Evolutionary conservation across 1,139 yeast genomes (phyloP).

Genomic region (Magnusiomyces fungicola): DNA sequence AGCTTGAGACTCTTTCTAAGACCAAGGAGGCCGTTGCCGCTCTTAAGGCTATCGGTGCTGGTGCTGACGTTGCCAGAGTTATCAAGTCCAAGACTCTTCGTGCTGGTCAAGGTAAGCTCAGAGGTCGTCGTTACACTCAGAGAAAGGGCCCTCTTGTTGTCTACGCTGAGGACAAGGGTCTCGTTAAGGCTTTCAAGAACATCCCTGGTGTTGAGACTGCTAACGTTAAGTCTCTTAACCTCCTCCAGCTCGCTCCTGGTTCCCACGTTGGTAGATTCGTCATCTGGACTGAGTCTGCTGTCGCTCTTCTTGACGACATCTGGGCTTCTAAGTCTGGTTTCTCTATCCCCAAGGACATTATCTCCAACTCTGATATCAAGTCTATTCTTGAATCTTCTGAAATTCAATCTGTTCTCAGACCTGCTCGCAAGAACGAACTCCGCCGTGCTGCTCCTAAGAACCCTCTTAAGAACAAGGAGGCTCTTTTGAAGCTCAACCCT

Average conservation of each 20-base stretch:
- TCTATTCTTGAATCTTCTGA: constrained; percentile 98
- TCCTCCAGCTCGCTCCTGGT: constrained; percentile 99
- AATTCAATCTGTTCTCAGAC: constrained; percentile 94
- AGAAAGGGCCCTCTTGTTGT: constrained; percentile 99
- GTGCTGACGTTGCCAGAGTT: constrained; percentile 96
- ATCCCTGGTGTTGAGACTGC: constrained; percentile 99
- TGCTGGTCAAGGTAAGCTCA: constrained; percentile 99
- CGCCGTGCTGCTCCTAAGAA: constrained; percentile 96
- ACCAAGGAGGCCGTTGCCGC: constrained; percentile 99
- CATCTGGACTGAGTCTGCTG: constrained; percentile 99
- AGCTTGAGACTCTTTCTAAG: constrained; percentile 86
- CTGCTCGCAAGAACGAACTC: constrained; percentile 91
- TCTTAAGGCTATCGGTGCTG: constrained; percentile 98
- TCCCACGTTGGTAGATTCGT: constrained; percentile 99
- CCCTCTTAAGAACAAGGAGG: constrained; percentile 99
- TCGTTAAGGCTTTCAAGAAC: constrained; percentile 98
- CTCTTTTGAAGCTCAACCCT: constrained; percentile 97
- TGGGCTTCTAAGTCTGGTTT: constrained; percentile 90
- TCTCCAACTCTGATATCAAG: constrained; percentile 92
- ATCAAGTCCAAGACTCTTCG: constrained; percentile 97
- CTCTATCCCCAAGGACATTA: constrained; percentile 89
- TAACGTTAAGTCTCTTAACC: constrained; percentile 85
- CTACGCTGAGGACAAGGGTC: constrained; percentile 96
- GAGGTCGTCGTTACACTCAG: constrained; percentile 99
- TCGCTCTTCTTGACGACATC: constrained; percentile 92